These are phyloP conservation scores for Apophysomyces trapeziformis DNA, from an alignment of 371 early-diverging fungal species.

Conservation along the genomic window DNA sequence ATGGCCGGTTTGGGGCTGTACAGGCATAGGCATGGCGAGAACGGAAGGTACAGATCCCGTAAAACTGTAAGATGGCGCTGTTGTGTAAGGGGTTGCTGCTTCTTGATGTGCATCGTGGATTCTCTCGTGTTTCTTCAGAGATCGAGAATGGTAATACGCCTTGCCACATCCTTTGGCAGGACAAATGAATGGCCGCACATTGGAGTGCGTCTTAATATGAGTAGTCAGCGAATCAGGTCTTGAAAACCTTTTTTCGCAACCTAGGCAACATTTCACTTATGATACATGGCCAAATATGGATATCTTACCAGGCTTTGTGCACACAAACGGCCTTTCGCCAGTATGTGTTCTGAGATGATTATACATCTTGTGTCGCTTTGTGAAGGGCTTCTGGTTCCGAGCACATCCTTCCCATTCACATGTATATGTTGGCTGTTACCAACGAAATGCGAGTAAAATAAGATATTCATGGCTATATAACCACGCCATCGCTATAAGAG, in stretches of 20 bases:
- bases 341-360: slow-evolving; percentile 90
- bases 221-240: slow-evolving; percentile 89
- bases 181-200: slow-evolving; percentile 77
- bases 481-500: no score
- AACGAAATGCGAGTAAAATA: neutral
- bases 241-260: slow-evolving; percentile 84
- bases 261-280: slow-evolving; percentile 21
- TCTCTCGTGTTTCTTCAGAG: slow-evolving; percentile 78
- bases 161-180: slow-evolving; percentile 65
- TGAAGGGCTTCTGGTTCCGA: slow-evolving; percentile 77
- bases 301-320: slow-evolving; percentile 27
- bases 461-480: neutral
- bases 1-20: neutral
- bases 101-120: slow-evolving; percentile 45
- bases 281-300: neutral
- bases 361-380: slow-evolving; percentile 88
- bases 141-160: slow-evolving; percentile 82
- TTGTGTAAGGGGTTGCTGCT: slow-evolving; percentile 5
- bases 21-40: neutral
- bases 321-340: slow-evolving; percentile 74
- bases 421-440: slow-evolving; percentile 63
- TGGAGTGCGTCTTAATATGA: slow-evolving; percentile 88
- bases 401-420: slow-evolving; percentile 86
- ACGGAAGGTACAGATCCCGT: neutral
- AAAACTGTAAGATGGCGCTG: slow-evolving; percentile 3